Evolutionary conservation across 2,329 filamentous ascomycete species (phyloP).

Genomic region (Blastomyces percursus): DNA sequence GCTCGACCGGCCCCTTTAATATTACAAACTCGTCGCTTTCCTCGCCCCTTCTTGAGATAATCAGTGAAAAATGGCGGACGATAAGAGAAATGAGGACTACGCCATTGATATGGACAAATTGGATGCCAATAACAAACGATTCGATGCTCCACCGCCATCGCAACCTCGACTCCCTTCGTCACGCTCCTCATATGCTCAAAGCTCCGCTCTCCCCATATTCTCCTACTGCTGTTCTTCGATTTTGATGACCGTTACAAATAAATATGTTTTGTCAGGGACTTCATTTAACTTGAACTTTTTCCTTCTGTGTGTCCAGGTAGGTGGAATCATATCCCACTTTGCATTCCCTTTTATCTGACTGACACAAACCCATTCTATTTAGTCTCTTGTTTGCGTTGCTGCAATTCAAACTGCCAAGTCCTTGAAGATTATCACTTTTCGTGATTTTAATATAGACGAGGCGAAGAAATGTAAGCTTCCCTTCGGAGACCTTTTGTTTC

Average conservation of each 20-base stretch:
- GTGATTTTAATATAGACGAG: conserved; percentile 76
- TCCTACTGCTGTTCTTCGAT: conserved; percentile 95
- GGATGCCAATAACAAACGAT: conserved; percentile 41
- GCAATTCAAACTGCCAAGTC: conserved; percentile 78
- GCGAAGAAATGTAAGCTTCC: conserved; percentile 71
- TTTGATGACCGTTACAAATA: conserved; percentile 99
- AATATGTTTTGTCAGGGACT: conserved; percentile 86
- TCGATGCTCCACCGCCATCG: conserved; percentile 30
- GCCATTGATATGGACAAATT: conserved; percentile 57
- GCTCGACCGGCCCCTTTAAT: conserved; percentile 1
- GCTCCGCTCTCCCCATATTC: conserved; percentile 67
- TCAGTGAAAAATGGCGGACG: conserved; percentile 61
- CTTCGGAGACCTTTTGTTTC: neutral
- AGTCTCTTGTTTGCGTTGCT: conserved; percentile 82
- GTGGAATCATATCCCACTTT: conserved; percentile 19
- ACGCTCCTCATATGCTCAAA: conserved; percentile 53
- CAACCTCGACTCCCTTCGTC: conserved; percentile 24
- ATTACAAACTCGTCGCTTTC: neutral
- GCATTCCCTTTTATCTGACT: neutral
- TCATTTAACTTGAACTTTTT: conserved; percentile 92
- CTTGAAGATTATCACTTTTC: conserved; percentile 67
- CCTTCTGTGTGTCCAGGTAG: conserved; percentile 82
- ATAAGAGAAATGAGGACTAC: conserved; percentile 75
- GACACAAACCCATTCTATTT: conserved; percentile 9
- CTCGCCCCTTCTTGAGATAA: neutral